Conservation (phyloP, 2,329 filamentous ascomycete genomes). For the Lachnellula arida region DNA sequence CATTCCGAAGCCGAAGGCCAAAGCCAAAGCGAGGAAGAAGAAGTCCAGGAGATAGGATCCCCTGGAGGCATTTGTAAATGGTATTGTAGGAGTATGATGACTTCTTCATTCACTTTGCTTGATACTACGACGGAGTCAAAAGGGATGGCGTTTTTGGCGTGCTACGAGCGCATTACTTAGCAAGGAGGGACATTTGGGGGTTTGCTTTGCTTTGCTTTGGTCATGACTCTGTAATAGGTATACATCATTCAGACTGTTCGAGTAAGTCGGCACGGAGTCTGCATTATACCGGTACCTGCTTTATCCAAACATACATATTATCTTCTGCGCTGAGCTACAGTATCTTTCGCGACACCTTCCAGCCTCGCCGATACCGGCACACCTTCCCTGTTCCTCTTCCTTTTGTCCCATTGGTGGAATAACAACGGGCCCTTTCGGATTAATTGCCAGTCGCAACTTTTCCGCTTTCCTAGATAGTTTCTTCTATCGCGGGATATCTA, state of each 20-base stretch:
- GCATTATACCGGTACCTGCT: neutral
- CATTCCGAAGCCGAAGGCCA: conserved; percentile 20
- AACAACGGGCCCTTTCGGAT: neutral
- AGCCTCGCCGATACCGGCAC: neutral
- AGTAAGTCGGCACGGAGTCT: neutral
- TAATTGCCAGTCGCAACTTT: neutral
- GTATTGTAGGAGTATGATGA: conserved; percentile 26
- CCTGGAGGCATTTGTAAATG: conserved; percentile 16
- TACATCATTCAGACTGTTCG: neutral
- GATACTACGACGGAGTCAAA: conserved; percentile 2
- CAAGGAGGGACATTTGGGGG: neutral
- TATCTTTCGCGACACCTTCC: neutral
- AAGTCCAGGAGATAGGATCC: conserved; percentile 5
- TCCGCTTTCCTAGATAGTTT: neutral
- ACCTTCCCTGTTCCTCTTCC: neutral
- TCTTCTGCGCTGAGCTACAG: neutral
- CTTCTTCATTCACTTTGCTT: conserved; percentile 6
- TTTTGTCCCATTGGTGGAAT: neutral
- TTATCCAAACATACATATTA: neutral
- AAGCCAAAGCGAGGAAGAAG: conserved; percentile 26
- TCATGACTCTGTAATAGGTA: conserved; percentile 6
- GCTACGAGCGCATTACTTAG: neutral
- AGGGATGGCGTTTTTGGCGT: conserved; percentile 2
- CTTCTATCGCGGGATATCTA: neutral
- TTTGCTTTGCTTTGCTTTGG: neutral